A percentile compares a stretch with the other conserved stretches of the same genome.
phyloP scores from a whole-genome alignment of 2,329 filamentous ascomycete species.

The Beauveria asiatica region DNA sequence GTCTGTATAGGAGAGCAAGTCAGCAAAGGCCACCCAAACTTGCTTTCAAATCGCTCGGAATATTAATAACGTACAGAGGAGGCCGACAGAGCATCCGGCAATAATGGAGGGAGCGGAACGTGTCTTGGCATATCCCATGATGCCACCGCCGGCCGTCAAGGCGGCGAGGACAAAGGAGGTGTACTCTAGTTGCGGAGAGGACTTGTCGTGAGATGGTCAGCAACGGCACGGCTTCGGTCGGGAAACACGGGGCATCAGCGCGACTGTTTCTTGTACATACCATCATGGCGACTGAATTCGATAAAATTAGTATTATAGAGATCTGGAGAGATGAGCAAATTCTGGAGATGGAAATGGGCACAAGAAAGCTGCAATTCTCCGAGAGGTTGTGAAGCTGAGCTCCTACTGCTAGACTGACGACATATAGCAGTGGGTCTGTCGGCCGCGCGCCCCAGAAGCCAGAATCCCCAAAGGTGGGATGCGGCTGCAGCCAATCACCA shows the following conservation, averaged over 20 bases:
- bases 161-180: conserved; percentile 72
- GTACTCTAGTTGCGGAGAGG: conserved; percentile 26
- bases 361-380: neutral
- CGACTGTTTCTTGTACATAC: neutral
- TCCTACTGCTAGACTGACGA: conserved; percentile 10
- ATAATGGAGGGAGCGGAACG: conserved; percentile 79
- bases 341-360: neutral
- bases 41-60: neutral
- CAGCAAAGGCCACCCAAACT: neutral
- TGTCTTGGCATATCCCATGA: conserved; percentile 77
- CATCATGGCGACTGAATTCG: neutral
- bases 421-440: conserved; percentile 10
- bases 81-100: conserved; percentile 76
- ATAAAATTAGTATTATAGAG: no score
- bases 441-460: conserved; percentile 7
- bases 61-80: conserved; percentile 40
- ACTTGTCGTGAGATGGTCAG: neutral
- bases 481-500: conserved; percentile 23
- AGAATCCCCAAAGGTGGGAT: conserved; percentile 7
- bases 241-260: neutral
- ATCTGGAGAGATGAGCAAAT: neutral
- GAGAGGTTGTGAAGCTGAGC: neutral
- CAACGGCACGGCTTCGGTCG: neutral
- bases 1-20: conserved; percentile 36
- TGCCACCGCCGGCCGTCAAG: conserved; percentile 79